Conservation (phyloP, 495 filamentous ascomycete species). For the Daldinia loculata region DNA sequence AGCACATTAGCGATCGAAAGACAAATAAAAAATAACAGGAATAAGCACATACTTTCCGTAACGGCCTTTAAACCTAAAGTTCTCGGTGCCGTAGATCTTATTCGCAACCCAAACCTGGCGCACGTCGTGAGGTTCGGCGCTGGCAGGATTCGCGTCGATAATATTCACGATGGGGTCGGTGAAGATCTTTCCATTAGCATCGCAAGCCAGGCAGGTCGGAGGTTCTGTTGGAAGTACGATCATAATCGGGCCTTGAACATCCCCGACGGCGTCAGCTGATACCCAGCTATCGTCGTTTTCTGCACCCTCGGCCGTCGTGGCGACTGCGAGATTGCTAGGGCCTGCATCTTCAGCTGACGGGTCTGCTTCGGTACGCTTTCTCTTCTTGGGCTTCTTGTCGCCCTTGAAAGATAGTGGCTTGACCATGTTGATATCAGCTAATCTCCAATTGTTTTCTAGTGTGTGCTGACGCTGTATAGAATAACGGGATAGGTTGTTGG, state of each 20-base stretch:
- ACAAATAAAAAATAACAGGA: not conserved
- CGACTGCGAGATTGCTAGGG: slow-evolving; percentile 47
- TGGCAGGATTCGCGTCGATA: slow-evolving; percentile 76
- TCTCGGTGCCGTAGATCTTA: slow-evolving; percentile 80
- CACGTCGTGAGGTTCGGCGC: slow-evolving; percentile 92
- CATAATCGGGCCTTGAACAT: slow-evolving; percentile 86
- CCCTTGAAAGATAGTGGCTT: slow-evolving; percentile 95
- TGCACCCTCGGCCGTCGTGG: slow-evolving; percentile 52
- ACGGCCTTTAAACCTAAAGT: slow-evolving; percentile 83
- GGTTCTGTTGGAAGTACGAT: slow-evolving; percentile 75
- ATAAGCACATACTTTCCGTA: slow-evolving; percentile 73
- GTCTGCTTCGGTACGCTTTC: slow-evolving; percentile 70
- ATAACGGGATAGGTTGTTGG: not conserved
- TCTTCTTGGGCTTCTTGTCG: slow-evolving; percentile 93
- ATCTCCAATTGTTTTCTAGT: not conserved
- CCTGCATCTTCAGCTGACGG: slow-evolving; percentile 48
- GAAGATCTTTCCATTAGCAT: slow-evolving; percentile 86
- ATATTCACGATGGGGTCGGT: slow-evolving; percentile 82
- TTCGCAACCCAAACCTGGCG: slow-evolving; percentile 95
- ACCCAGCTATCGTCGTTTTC: slow-evolving; percentile 88
- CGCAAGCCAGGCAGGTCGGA: slow-evolving; percentile 79
- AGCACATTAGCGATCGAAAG: slow-evolving; percentile 47
- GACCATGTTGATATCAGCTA: slow-evolving; percentile 58
- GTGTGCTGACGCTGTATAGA: not conserved
- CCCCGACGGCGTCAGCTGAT: slow-evolving; percentile 74